Base-by-base conservation (phyloP, 1,139 yeast genomes). In the Yamadazyma atlantica region DNA sequence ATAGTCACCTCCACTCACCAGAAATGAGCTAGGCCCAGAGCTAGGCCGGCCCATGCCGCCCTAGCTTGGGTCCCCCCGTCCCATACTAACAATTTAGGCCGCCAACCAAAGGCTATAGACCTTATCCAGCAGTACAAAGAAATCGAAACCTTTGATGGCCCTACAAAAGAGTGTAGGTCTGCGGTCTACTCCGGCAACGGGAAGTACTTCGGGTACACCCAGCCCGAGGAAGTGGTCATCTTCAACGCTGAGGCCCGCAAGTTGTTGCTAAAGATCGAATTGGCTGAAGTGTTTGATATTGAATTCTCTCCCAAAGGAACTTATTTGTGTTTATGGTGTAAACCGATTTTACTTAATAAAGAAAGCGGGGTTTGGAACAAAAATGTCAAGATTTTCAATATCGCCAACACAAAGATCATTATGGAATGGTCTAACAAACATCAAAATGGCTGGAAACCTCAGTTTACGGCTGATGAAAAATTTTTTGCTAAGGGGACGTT, bases 371-470 rank as follows among this genome's bases (percentile, higher is more conserved):
- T 85, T 53, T 83, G 82, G 78, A 68, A 63, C 39, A 80, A 87
- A 46, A 90, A 90, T 61, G 86, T 90, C 49, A 80, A 81, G 54
- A 75, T 92, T 42, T 88, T 85, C 78, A 73, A 77, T 48, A 66
- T 80, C 38, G 58, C 64, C 30, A 56, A 61, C 30, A 57, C 77
- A 29, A 66, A 73, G 37, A 71, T 80, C 34, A 65, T 80, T 35
- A 80, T 75, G 48, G 78, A 80, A 49, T 90, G 87, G 74, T 71
- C 85, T 38, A 85, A 86, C 48, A 87, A 85, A 61, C 81, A 82
- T 41, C 97, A 92, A 66, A 79, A 80, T 43, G 94, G 92, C 22
- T 90, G 98, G 96, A 82, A 80, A 55, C 85, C 95, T 24, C 96
- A 88, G 64, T 88, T 84, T 60, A 85, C 95, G 11, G 74, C 75